Evolutionary conservation across 495 filamentous ascomycete genomes (phyloP), one percentile per base, ranked within the genome.

Genomic region (Lindgomyces ingoldianus): DNA sequence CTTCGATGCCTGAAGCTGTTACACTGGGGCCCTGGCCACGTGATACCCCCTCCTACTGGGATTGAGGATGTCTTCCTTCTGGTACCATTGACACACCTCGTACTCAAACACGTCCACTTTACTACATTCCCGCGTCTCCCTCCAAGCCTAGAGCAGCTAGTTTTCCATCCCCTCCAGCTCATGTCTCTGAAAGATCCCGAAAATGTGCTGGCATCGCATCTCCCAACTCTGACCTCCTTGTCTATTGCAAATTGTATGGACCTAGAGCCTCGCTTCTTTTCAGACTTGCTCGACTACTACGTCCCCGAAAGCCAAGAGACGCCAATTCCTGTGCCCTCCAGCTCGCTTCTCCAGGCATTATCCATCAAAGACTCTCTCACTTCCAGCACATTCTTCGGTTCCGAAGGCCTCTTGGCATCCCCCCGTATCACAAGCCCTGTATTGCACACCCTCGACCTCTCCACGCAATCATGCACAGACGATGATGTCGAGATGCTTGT

Each of bases 401-500:
- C 33, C 29, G 42, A 9, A 2, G 57, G 50, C 14, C 36, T 67
- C 48, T 11, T 47, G 48, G 16, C 61, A 22, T 56, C 58, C 8
- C 48, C 49, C 6, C 33, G 47, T 1, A 54, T 59, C 29, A 24
- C 60, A 21, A 26, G 29, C 12, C 19, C 11, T 8, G 14, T 30
- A 54, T 48, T 46, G 3, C 56, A 11, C n/a, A 42, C 47, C 24
- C 39, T 58, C 8, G 22, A 33, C 3, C 42, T 64, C 2, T 42
- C 60, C 21, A 46, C 22, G 19, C 22, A 51, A 0, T 10, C 27
- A 22, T 12, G 16, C 4, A 57, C n/a, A 1, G 55, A 64, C 56
- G 48, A 53, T 12, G 56, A 60, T 46, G 61, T 60, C 49, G 57
- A 60, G 16, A 25, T 27, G 3, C 60, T 69, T 19, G 26, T 69